Evolutionary conservation across 768 basidiomycete genomes (phyloP), one percentile per base, ranked within the genome.

Genomic region (Kwoniella pini): DNA sequence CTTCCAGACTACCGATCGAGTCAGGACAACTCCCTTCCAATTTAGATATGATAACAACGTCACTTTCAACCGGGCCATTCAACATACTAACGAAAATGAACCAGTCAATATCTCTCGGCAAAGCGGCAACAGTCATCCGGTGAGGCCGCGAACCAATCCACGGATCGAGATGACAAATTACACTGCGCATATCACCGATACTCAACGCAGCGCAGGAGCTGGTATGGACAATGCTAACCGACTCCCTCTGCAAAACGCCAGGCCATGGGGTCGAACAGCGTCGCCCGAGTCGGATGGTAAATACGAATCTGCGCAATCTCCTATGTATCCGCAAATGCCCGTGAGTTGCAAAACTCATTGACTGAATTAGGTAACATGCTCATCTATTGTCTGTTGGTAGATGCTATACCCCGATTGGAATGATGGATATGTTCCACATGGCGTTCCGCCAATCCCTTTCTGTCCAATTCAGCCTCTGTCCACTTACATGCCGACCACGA

Each of bases 401-500:
- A 57, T 48, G 55, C 45, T 57, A 2, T 57, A 45, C 17, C 44
- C 55, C 9, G 45, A 44, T 1, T 48, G 30, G 43, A 45, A 45
- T n/a, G 33, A 48, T 4, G 33, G 55, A 5, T 57, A 52, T 26
- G 6, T 52, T 15, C 59, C 49, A 12, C 50, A 40, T 4, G 42
- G 36, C 3, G 11, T 49, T n/a, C n/a, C n/a, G n/a, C n/a, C n/a
- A n/a, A n/a, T n/a, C n/a, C n/a, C n/a, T n/a, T n/a, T n/a, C n/a
- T n/a, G n/a, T n/a, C n/a, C n/a, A n/a, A n/a, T n/a, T n/a, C n/a
- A n/a, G n/a, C n/a, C n/a, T n/a, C n/a, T n/a, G n/a, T n/a, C n/a
- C n/a, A n/a, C n/a, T n/a, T n/a, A n/a, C n/a, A n/a, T n/a, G n/a
- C n/a, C n/a, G n/a, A n/a, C n/a, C n/a, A n/a, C n/a, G n/a, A n/a